Conservation (phyloP, 495 filamentous ascomycete species). For the Penicillium pancosmium region DNA sequence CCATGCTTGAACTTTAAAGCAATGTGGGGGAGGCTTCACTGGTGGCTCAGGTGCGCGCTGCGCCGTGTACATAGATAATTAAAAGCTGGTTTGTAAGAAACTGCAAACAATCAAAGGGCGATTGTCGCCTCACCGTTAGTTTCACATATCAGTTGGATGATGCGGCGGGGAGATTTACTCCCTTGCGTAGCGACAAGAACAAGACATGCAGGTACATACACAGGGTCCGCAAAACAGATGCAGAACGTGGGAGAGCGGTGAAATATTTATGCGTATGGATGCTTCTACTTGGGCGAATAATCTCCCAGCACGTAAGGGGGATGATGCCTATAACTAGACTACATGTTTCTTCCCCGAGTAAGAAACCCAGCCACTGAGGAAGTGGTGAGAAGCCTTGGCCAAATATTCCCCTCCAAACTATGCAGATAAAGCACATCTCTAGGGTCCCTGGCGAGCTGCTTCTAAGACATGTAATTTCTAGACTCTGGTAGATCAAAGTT, state of each 20-base stretch:
- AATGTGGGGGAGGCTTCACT: constrained; percentile 4
- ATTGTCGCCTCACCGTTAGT: background rate
- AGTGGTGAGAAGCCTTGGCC: too few species aligned
- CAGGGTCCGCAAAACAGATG: background rate
- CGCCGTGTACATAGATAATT: background rate
- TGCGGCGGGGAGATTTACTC: background rate
- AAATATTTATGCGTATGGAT: too few species aligned
- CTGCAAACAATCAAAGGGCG: background rate
- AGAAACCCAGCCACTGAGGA: too few species aligned
- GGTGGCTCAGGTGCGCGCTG: constrained; percentile 6
- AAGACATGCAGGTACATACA: constrained; percentile 5
- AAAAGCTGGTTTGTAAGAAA: background rate
- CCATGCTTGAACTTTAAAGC: too few species aligned
- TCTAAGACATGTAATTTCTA: background rate
- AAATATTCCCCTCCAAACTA: background rate
- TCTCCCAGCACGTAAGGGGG: background rate
- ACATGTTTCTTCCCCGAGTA: background rate
- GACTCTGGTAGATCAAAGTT: background rate
- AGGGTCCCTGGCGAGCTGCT: background rate
- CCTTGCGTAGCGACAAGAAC: background rate
- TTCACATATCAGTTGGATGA: background rate
- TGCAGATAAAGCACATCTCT: background rate
- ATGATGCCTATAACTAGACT: background rate
- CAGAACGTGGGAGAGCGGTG: background rate
- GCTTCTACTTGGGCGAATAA: too few species aligned